Evolutionary conservation across 164 flowering plant species (phyloP), one percentile per base, ranked within the genome.

Genomic region (Umbilicus rupestris): DNA sequence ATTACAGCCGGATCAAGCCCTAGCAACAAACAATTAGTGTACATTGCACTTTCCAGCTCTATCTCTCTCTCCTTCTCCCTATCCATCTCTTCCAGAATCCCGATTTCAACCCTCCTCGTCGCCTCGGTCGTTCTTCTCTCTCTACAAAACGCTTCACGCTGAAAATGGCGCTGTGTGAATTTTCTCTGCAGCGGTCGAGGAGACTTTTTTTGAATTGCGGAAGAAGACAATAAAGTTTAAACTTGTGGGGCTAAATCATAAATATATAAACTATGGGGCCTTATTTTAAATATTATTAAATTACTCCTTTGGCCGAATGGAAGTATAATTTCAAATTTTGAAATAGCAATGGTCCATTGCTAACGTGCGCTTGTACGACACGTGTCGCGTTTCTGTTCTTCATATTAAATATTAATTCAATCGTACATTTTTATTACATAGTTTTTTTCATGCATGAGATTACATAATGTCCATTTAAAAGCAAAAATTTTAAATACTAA

Each of bases 11-110:
- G 99, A 87, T 95, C 99, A 62, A 95, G 77, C 20, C 99, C 99
- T 71, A 95, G 73, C 3, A 95, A 75, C 78, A 95, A 76, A 66
- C 99, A 95, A 75, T 92, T 95, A 5, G 98, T 92, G 93, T 92
- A 95, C 99, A 92, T 92, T 80, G 98, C 98, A 59, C 84, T 81
- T 76, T 95, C 99, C 22, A 95, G 81, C 82, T 95, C 99, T 30
- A 80, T 78, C 74, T 92, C 98, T 75, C 99, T 83, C 79, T 95
- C 98, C 84, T 87, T 92, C 77, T 92, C 99, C 73, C 97, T 78
- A 72, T 95, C 97, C 99, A 92, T 95, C 77, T 85, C 19, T 55
- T 3, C 50, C 44, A 41, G 9, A 46, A 17, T 46, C 12, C 50
- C 22, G 44, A 41, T 49, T 49, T 49, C 26, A 20, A 20, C 55